Evolutionary conservation across 352 stramenopile species (phyloP).

Genomic region (Pythium rhizo-oryzae): DNA sequence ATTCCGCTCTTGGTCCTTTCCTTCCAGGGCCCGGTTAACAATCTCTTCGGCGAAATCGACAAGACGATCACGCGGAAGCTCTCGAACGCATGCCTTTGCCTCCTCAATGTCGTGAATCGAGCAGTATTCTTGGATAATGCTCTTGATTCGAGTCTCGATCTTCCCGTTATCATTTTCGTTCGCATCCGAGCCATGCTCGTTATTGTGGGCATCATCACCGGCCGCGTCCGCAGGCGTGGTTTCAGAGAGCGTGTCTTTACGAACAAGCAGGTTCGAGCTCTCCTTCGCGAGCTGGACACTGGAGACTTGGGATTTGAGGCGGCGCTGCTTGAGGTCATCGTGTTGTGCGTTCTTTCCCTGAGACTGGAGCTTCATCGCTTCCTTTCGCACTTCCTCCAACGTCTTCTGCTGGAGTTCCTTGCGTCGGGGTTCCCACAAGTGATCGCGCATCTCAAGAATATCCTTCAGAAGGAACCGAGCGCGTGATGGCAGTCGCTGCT

Average conservation of each 20-base stretch:
- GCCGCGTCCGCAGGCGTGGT: neutral
- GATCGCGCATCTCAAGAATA: constrained; percentile 81
- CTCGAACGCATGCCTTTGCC: constrained; percentile 66
- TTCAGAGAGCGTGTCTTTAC: constrained; percentile 34
- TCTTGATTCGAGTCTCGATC: constrained; percentile 83
- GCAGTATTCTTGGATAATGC: constrained; percentile 83
- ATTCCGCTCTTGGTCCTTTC: constrained; percentile 69
- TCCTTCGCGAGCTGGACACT: constrained; percentile 81
- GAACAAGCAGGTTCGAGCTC: constrained; percentile 78
- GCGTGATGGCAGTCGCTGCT: constrained; percentile 70
- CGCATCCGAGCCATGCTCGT: neutral
- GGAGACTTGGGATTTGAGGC: constrained; percentile 77
- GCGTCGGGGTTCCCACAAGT: constrained; percentile 85
- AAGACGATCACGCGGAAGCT: constrained; percentile 57
- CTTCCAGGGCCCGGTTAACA: constrained; percentile 72
- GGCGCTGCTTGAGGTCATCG: constrained; percentile 70
- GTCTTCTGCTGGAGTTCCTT: constrained; percentile 90
- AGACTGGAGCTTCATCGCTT: constrained; percentile 82
- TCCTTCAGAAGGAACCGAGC: constrained; percentile 85
- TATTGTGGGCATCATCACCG: neutral
- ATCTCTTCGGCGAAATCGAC: constrained; percentile 73
- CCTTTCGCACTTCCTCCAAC: constrained; percentile 78
- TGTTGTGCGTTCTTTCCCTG: constrained; percentile 90
- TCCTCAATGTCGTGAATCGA: constrained; percentile 84
- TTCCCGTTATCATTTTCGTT: constrained; percentile 35